Percentiles rank a stretch among this genome's conserved stretches.
These are phyloP conservation scores for Diaporthe amygdali DNA, from an alignment of 2,329 filamentous ascomycete species.

Conservation along the genomic window DNA sequence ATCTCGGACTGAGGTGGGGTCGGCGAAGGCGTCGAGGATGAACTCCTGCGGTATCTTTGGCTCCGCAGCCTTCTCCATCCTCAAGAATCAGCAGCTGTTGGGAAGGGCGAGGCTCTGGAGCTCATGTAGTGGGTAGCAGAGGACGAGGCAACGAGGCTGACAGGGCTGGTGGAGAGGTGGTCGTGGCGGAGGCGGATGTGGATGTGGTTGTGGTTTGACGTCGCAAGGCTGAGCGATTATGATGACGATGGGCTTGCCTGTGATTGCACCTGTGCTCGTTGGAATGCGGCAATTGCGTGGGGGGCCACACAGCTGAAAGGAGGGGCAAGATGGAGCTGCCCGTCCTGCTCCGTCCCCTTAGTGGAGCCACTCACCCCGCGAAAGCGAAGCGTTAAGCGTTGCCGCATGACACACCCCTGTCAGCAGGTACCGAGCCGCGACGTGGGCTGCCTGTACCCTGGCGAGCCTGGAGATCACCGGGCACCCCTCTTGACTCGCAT, in stretches of 20 bases:
- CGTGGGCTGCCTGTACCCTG: neutral
- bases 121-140: neutral
- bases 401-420: conserved; percentile 8
- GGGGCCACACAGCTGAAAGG: neutral
- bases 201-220: neutral
- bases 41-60: conserved; percentile 77
- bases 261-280: neutral
- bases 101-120: neutral
- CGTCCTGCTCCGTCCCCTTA: neutral
- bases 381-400: neutral
- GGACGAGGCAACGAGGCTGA: conserved; percentile 1
- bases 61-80: conserved; percentile 35
- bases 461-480: neutral
- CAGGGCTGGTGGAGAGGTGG: neutral
- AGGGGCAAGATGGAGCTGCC: conserved; percentile 11
- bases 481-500: neutral
- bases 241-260: neutral
- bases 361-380: neutral
- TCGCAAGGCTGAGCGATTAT: neutral
- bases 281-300: conserved; percentile 16
- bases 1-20: conserved; percentile 87
- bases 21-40: conserved; percentile 91
- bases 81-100: neutral
- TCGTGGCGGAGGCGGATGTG: too few species aligned
- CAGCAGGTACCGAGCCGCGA: neutral